These are phyloP conservation scores for Phytophthora kernoviae DNA, from an alignment of 352 stramenopile species.

Conservation along the genomic window DNA sequence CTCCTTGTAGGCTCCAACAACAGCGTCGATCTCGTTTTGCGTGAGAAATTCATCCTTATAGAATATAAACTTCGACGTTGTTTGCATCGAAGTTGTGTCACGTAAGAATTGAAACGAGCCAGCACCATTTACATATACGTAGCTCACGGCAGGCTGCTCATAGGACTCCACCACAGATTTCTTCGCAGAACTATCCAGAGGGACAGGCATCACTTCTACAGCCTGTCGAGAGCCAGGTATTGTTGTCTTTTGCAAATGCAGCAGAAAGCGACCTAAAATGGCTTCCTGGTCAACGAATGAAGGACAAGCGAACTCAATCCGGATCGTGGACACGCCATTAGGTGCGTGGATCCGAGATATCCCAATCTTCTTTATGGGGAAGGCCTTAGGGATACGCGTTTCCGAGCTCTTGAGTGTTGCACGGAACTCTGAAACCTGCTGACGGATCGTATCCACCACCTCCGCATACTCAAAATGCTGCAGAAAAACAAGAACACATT, in stretches of 20 bases:
- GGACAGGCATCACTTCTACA: constrained; percentile 68
- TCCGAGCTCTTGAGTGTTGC: constrained; percentile 73
- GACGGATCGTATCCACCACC: constrained; percentile 69
- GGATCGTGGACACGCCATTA: constrained; percentile 85
- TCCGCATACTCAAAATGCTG: constrained; percentile 71
- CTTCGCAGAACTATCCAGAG: constrained; percentile 37
- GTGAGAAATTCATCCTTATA: constrained; percentile 88
- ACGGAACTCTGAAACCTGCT: constrained; percentile 80
- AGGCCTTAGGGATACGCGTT: constrained; percentile 73
- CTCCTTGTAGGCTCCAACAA: constrained; percentile 87
- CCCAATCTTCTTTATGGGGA: constrained; percentile 83
- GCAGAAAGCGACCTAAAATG: constrained; percentile 71
- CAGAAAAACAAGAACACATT: constrained; percentile 9
- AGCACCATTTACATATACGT: constrained; percentile 73
- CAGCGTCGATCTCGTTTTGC: constrained; percentile 65
- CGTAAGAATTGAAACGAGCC: constrained; percentile 85
- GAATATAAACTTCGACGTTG: constrained; percentile 71
- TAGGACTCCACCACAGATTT: constrained; percentile 71
- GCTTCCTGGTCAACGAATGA: constrained; percentile 79
- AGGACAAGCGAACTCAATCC: constrained; percentile 81
- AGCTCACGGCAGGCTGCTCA: constrained; percentile 72
- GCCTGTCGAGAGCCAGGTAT: constrained; percentile 24
- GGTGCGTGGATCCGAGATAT: constrained; percentile 80
- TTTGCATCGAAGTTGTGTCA: constrained; percentile 47
- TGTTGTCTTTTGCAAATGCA: constrained; percentile 49